Base-by-base conservation (phyloP, 2,329 filamentous ascomycete genomes). In the Thielaviopsis punctulata region DNA sequence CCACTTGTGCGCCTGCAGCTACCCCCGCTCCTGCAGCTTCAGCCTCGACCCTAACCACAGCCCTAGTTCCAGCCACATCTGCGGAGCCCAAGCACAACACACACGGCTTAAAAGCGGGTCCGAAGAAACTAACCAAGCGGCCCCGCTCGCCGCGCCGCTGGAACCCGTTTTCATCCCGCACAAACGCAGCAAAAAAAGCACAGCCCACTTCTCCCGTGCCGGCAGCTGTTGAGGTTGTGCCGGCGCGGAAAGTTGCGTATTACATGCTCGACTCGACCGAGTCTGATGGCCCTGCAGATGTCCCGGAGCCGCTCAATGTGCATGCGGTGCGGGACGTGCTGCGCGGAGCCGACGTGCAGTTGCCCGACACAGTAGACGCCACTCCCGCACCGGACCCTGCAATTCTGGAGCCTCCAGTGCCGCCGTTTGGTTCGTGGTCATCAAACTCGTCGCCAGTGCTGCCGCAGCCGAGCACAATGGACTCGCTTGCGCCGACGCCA, bases 231-330 rank as follows among this genome's bases (percentile, higher is more conserved):
- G 69, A 72, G 44, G 60, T 66, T 13, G 67, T 72, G 0, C 68
- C 69, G 51, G 19, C 30, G 22, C 79, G 76, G 55, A 66, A 73
- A 0, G 63, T 77, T 6, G 71, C 78, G 1, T 80, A 77, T 57
- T 81, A 82, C 59, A 71, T 77, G 7, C 75, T 80, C 62, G 77
- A 81, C 59, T 73, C 71, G 2, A 72, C 75, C 0, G 76, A 79
- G 56, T 69, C 71, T 56, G 73, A 75, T 9, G 25, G 30, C 18
- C 41, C 24, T 8, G 49, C 23, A 5, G 24, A 41, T 45, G 30
- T 21, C 41, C 12, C 15, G 50, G n/a, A 30, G 18, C 21, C 21
- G 13, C 44, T 12, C 24, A 27, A 51, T 22, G 15, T 45, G 9
- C 36, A 43, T 23, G n/a, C 23, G 7, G 51, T 52, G 22, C 49